Conservation (phyloP, 2,329 filamentous ascomycete species). For the Paecilomyces fulvus region DNA sequence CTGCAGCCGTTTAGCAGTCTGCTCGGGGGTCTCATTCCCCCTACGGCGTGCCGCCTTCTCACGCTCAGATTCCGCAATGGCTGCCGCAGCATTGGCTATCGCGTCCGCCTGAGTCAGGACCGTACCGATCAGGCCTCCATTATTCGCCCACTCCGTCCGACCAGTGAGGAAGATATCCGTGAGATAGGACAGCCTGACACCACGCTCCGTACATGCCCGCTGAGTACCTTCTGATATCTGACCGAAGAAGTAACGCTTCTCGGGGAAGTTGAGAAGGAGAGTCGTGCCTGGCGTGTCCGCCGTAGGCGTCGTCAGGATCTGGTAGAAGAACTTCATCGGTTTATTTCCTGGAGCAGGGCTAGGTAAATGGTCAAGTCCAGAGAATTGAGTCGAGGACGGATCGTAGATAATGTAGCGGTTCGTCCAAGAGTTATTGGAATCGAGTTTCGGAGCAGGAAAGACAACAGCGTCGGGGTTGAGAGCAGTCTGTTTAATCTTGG, state of each 20-base stretch:
- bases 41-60: constrained; percentile 26
- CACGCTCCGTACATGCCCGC: constrained; percentile 62
- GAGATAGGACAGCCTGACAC: constrained; percentile 55
- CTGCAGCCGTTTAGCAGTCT: constrained; percentile 2
- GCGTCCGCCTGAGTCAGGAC: constrained; percentile 74
- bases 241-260: constrained; percentile 77
- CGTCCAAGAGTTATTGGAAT: constrained; percentile 4
- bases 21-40: constrained; percentile 11
- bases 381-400: constrained; percentile 7
- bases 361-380: constrained; percentile 7
- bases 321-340: constrained; percentile 64
- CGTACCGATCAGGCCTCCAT: constrained; percentile 76
- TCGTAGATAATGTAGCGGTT: constrained; percentile 18
- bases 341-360: constrained; percentile 2
- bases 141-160: constrained; percentile 62
- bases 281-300: constrained; percentile 78
- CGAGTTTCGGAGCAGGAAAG: background rate
- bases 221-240: constrained; percentile 78
- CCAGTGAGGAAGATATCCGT: constrained; percentile 79
- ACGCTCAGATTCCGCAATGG: constrained; percentile 33
- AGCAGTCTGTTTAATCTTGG: background rate
- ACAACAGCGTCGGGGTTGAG: background rate
- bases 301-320: constrained; percentile 74
- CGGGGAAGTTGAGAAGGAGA: constrained; percentile 70
- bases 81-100: constrained; percentile 39